These are phyloP conservation scores for Sphaerulina populicola DNA, from an alignment of 2,329 filamentous ascomycete genomes.

Conservation along the genomic window DNA sequence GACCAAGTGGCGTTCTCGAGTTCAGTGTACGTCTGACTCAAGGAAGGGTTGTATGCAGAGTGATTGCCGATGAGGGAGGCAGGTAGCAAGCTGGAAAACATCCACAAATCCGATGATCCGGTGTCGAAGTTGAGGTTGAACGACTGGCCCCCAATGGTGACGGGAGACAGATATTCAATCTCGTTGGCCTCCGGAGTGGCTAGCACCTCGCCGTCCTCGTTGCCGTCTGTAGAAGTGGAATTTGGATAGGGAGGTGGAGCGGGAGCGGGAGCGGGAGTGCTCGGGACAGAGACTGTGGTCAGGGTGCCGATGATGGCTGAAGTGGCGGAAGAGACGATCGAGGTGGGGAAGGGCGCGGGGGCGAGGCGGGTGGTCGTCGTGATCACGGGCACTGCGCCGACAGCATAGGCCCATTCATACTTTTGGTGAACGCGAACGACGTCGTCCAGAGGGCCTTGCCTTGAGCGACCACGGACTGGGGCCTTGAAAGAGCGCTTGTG, in stretches of 20 bases:
- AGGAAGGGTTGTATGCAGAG: slow-evolving; percentile 46
- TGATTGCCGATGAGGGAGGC: slow-evolving; percentile 43
- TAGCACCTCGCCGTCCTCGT: slow-evolving; percentile 42
- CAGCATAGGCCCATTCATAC: slow-evolving; percentile 41
- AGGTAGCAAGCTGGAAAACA: slow-evolving; percentile 56
- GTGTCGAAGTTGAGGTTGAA: slow-evolving; percentile 66
- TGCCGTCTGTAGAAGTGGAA: slow-evolving; percentile 11
- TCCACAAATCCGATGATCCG: slow-evolving; percentile 69
- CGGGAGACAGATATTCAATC: slow-evolving; percentile 60
- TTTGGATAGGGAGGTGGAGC: slow-evolving; percentile 7
- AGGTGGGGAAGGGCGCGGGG: neutral
- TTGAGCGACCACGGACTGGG: slow-evolving; percentile 40
- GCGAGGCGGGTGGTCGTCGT: neutral
- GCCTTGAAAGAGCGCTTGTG: slow-evolving; percentile 33
- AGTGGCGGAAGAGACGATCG: neutral
- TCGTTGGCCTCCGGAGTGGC: slow-evolving; percentile 59
- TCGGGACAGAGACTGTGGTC: neutral
- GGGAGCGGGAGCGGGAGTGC: slow-evolving; percentile 4
- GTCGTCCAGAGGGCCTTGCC: slow-evolving; percentile 50
- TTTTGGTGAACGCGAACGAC: slow-evolving; percentile 61
- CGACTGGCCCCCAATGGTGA: slow-evolving; percentile 60
- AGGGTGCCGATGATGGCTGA: neutral
- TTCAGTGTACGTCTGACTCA: slow-evolving; percentile 45
- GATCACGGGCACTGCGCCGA: neutral
- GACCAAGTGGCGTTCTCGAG: slow-evolving; percentile 49